A percentile compares a stretch with the other conserved stretches of the same genome.
phyloP scores from a whole-genome alignment of 139 green algal species.

The Eudorina sp. region DNA sequence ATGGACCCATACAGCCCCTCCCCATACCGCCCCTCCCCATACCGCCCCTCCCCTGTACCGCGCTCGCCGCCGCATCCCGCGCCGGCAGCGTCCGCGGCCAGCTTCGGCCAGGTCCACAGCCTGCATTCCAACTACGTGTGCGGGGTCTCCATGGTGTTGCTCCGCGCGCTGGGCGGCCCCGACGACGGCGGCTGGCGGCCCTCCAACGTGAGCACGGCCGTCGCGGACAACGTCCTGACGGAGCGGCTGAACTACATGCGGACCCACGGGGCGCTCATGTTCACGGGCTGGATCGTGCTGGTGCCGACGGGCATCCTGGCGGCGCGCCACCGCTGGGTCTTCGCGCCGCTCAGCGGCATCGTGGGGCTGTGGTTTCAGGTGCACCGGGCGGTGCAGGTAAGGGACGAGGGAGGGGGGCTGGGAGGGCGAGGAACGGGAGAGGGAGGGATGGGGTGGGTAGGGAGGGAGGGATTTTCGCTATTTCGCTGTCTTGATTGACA shows the following conservation, averaged over 20 bases:
- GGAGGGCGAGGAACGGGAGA: too few relatives aligned
- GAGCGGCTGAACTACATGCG: slow-evolving; percentile 41
- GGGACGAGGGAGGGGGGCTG: too few relatives aligned
- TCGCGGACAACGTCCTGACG: neutral
- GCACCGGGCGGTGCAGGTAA: slow-evolving; percentile 32
- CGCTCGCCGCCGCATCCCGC: too few relatives aligned
- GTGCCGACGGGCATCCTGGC: slow-evolving; percentile 37
- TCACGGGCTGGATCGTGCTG: slow-evolving; percentile 47
- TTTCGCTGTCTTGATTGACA: too few relatives aligned
- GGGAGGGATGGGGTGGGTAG: too few relatives aligned
- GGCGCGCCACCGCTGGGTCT: slow-evolving; percentile 44
- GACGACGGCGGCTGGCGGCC: slow-evolving; percentile 30
- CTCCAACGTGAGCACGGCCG: neutral
- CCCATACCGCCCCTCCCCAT: too few relatives aligned
- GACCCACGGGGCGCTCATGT: slow-evolving; percentile 32
- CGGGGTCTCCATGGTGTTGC: neutral
- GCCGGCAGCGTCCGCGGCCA: neutral
- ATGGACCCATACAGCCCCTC: too few relatives aligned
- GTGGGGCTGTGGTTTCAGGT: slow-evolving; percentile 37
- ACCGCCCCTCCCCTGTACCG: too few relatives aligned
- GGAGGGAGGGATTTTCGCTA: too few relatives aligned
- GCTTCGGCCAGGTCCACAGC: neutral
- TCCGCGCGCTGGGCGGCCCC: neutral
- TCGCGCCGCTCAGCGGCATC: neutral
- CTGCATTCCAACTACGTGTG: neutral